Conservation (phyloP, 2,329 filamentous ascomycete species). For the Cercospora berteroae region DNA sequence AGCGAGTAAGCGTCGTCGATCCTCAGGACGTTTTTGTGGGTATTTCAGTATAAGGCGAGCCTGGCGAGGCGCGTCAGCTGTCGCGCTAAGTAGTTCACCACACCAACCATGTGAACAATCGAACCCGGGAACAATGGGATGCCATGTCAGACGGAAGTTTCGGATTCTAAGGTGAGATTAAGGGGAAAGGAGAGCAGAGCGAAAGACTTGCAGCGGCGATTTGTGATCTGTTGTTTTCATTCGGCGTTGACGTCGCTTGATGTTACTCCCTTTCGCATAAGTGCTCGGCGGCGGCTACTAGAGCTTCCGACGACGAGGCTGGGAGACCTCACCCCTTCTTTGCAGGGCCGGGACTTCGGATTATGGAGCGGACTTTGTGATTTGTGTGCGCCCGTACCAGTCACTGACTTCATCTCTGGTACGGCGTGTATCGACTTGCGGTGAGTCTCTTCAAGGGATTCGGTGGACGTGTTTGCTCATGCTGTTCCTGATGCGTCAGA, state of each 20-base stretch:
- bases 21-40: neutral
- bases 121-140: neutral
- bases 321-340: neutral
- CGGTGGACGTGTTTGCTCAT: neutral
- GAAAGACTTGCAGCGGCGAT: neutral
- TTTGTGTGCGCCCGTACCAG: neutral
- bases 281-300: neutral
- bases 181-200: neutral
- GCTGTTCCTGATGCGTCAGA: neutral
- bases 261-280: neutral
- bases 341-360: neutral
- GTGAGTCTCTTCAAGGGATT: neutral
- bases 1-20: neutral
- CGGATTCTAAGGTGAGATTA: conserved; percentile 1
- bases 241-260: neutral
- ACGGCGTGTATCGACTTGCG: neutral
- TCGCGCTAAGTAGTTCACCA: conserved; percentile 1
- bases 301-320: neutral
- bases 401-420: neutral
- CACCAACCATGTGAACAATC: neutral
- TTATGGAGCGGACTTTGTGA: neutral
- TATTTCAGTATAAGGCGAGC: neutral
- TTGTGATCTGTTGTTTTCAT: neutral
- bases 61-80: neutral
- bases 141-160: conserved; percentile 1